Conservation (phyloP, 139 green algal genomes). For the Chlorella sp. region DNA sequence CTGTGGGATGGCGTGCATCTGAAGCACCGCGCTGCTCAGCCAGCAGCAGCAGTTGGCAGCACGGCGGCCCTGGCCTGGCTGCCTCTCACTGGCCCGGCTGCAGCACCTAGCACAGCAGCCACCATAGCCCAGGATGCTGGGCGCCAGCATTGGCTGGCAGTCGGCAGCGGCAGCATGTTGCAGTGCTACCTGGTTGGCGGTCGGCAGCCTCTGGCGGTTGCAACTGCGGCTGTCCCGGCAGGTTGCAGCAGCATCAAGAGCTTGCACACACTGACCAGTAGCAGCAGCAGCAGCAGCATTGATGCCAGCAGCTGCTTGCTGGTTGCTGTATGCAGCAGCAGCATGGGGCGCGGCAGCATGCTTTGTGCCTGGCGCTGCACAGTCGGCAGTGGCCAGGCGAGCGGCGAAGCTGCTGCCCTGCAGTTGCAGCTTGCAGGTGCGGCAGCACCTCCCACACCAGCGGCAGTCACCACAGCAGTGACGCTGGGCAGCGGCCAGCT, state of each 20-base stretch:
- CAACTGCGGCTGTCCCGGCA: background rate
- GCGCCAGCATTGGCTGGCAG: conserved; percentile 8
- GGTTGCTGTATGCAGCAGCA: conserved; percentile 9
- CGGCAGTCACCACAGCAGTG: background rate
- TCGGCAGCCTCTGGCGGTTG: background rate
- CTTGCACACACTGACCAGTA: background rate
- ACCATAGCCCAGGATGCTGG: background rate
- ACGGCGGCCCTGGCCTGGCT: background rate
- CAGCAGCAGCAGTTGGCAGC: conserved; percentile 5
- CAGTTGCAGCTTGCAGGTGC: conserved; percentile 1
- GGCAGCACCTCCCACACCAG: background rate
- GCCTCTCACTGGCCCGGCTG: background rate
- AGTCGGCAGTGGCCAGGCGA: too few relatives aligned
- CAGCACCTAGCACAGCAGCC: background rate
- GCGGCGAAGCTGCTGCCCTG: background rate
- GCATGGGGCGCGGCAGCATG: conserved; percentile 2
- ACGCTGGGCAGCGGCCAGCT: background rate
- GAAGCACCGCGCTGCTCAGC: background rate
- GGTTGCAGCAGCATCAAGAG: conserved; percentile 17
- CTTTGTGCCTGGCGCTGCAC: background rate
- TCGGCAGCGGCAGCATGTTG: conserved; percentile 28
- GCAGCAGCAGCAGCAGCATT: background rate
- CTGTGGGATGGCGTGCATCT: background rate
- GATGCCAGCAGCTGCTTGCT: background rate
- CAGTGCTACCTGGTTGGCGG: conserved; percentile 8